Conservation (phyloP, 768 basidiomycete genomes). For the Suillus occidentalis region DNA sequence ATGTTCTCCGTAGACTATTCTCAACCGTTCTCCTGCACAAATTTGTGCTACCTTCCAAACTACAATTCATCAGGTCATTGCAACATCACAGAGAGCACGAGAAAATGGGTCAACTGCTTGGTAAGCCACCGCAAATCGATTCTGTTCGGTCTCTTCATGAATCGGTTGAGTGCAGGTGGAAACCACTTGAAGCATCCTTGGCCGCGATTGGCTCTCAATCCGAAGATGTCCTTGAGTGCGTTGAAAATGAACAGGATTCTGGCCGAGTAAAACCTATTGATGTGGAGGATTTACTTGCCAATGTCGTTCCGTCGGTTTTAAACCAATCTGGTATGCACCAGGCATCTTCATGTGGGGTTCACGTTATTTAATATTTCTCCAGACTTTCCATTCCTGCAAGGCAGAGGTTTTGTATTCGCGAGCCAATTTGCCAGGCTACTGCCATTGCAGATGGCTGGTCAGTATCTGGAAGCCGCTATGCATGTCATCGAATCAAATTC, state of each 20-base stretch:
- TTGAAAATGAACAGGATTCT: slow-evolving; percentile 73
- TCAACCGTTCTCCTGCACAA: slow-evolving; percentile 53
- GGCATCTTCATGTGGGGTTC: neutral
- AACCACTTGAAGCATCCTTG: slow-evolving; percentile 81
- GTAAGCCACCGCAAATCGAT: slow-evolving; percentile 36
- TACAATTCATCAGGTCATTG: slow-evolving; percentile 54
- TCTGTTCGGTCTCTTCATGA: slow-evolving; percentile 4
- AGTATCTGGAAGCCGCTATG: slow-evolving; percentile 87
- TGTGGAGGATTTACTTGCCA: slow-evolving; percentile 70
- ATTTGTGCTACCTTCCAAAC: slow-evolving; percentile 55
- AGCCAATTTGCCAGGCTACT: slow-evolving; percentile 82
- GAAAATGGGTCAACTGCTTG: slow-evolving; percentile 61
- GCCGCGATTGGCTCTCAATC: slow-evolving; percentile 81
- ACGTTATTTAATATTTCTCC: slow-evolving; percentile 2
- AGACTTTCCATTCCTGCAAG: slow-evolving; percentile 94
- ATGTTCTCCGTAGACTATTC: slow-evolving; percentile 45
- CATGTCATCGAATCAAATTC: slow-evolving; percentile 76
- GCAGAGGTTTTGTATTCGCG: slow-evolving; percentile 91
- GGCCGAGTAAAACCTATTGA: slow-evolving; percentile 70
- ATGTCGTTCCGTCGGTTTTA: slow-evolving; percentile 78
- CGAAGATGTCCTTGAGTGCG: slow-evolving; percentile 69
- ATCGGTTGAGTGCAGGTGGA: slow-evolving; percentile 66
- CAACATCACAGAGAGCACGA: slow-evolving; percentile 53
- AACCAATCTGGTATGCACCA: slow-evolving; percentile 58
- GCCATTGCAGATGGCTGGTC: slow-evolving; percentile 68